Evolutionary conservation across 2,329 filamentous ascomycete genomes (phyloP).

Genomic region (Exserohilum rostratum): DNA sequence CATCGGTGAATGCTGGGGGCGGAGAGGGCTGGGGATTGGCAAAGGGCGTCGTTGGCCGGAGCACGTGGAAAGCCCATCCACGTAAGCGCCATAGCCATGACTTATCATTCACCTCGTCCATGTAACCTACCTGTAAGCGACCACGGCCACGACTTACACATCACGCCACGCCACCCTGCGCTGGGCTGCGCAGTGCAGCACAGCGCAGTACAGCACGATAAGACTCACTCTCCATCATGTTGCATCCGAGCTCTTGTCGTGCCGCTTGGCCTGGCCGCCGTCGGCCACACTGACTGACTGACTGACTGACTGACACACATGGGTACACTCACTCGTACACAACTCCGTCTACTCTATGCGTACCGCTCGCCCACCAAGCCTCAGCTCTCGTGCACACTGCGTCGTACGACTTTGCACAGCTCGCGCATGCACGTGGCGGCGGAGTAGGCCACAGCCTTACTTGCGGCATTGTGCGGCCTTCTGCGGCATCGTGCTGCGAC

Average conservation of each 20-base stretch:
- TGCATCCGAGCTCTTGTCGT: too few relatives aligned
- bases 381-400: not conserved
- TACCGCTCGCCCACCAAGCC: not conserved
- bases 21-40: not conserved
- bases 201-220: too few relatives aligned
- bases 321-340: not conserved
- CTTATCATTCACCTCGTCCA: slow-evolving; percentile 15
- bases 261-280: too few relatives aligned
- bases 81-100: slow-evolving; percentile 19
- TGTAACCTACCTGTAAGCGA: slow-evolving; percentile 1
- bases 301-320: too few relatives aligned
- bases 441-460: slow-evolving; percentile 1
- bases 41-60: not conserved
- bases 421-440: slow-evolving; percentile 1
- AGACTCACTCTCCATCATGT: not conserved
- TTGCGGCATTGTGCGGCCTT: not conserved
- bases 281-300: too few relatives aligned
- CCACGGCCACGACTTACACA: not conserved
- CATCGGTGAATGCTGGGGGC: slow-evolving; percentile 10
- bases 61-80: slow-evolving; percentile 10
- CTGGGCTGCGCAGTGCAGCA: not conserved
- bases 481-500: not conserved
- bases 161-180: not conserved
- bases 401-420: not conserved
- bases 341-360: not conserved